Percentiles rank a stretch among this genome's conserved stretches.
phyloP scores from a whole-genome alignment of 2,329 filamentous ascomycete species.

The Colletotrichum musae region DNA sequence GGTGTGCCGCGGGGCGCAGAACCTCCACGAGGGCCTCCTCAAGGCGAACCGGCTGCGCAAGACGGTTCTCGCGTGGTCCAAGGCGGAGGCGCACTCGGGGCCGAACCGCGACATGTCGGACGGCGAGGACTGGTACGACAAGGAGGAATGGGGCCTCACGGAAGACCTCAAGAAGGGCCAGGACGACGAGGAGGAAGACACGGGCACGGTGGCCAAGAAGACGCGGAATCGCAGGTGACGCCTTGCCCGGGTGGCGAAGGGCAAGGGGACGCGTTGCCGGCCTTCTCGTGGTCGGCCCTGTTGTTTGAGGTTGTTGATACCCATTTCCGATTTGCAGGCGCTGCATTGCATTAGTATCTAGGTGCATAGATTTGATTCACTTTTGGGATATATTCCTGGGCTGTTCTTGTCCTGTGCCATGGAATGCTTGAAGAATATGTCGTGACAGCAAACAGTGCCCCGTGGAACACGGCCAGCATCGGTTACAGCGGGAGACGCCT shows the following conservation, averaged over 20 bases:
- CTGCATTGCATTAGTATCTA: constrained; percentile 6
- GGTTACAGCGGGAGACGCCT: background rate
- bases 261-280: constrained; percentile 13
- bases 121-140: constrained; percentile 91
- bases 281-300: constrained; percentile 3
- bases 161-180: constrained; percentile 86
- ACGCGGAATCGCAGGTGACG: constrained; percentile 67
- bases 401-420: too few relatives aligned
- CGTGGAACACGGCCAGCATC: background rate
- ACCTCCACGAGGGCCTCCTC: constrained; percentile 79
- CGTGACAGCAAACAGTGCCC: background rate
- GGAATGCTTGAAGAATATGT: too few relatives aligned
- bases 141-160: constrained; percentile 81
- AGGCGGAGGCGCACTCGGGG: constrained; percentile 81
- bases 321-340: constrained; percentile 37
- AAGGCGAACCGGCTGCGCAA: constrained; percentile 80
- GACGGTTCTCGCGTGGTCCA: constrained; percentile 81
- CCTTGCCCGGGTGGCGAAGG: constrained; percentile 8
- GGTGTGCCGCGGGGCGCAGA: constrained; percentile 78
- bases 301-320: constrained; percentile 40
- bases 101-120: constrained; percentile 83
- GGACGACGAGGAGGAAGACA: constrained; percentile 86
- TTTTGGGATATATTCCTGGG: too few relatives aligned
- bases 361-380: too few relatives aligned
- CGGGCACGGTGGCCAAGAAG: constrained; percentile 70